A percentile compares a stretch with the other conserved stretches of the same genome.
Evolutionary conservation across 352 stramenopile species (phyloP).

Genomic region (Phytophthora chlamydospora): DNA sequence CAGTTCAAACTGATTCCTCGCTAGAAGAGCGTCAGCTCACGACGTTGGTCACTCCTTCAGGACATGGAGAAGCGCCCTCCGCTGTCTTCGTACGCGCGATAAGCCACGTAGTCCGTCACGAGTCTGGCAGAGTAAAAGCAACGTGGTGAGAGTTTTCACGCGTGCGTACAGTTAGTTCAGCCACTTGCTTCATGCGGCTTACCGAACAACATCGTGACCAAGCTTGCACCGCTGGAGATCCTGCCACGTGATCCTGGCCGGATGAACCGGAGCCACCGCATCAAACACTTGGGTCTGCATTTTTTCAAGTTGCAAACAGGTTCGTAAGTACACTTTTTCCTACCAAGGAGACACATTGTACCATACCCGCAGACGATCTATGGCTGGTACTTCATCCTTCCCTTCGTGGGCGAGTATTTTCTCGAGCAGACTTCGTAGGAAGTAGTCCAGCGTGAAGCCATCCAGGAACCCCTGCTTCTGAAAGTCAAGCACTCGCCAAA

Average conservation of each 20-base stretch:
- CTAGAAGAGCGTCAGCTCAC: neutral
- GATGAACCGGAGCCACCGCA: constrained; percentile 46
- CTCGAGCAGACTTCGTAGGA: constrained; percentile 58
- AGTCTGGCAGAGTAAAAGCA: constrained; percentile 29
- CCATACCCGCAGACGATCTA: constrained; percentile 47
- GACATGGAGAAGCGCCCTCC: constrained; percentile 44
- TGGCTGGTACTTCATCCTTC: constrained; percentile 29
- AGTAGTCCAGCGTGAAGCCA: constrained; percentile 65
- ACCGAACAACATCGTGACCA: constrained; percentile 57
- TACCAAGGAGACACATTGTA: neutral
- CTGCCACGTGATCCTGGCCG: constrained; percentile 57
- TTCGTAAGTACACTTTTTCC: constrained; percentile 2
- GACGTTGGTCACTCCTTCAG: constrained; percentile 7
- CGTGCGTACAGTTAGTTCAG: neutral
- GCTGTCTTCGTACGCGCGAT: constrained; percentile 54
- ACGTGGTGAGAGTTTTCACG: neutral
- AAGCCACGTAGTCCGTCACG: constrained; percentile 66
- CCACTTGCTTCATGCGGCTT: neutral
- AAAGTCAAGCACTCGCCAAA: constrained; percentile 72
- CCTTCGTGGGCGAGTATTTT: constrained; percentile 46
- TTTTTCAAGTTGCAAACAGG: neutral
- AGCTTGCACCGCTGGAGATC: constrained; percentile 62
- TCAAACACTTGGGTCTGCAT: constrained; percentile 71
- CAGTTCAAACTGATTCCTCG: neutral
- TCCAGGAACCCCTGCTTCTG: constrained; percentile 73